These are phyloP conservation scores for Ceratocystis eucalypticola DNA, from an alignment of 2,329 filamentous ascomycete genomes.

Conservation along the genomic window DNA sequence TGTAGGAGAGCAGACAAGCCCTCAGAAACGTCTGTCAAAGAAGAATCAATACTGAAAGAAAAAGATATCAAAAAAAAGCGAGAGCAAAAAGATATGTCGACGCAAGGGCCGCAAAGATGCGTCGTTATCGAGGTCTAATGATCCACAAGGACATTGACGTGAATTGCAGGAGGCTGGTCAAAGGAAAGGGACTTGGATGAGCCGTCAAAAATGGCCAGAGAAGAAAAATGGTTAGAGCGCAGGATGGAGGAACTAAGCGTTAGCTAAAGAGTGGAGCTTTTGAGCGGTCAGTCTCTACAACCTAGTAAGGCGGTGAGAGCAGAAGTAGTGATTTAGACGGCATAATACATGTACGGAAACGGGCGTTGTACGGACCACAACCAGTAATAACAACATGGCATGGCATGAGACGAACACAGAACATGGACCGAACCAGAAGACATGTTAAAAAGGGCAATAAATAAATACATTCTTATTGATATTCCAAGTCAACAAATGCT, in stretches of 20 bases:
- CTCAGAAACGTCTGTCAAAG: not conserved
- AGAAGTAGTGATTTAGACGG: not conserved
- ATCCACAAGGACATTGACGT: not conserved
- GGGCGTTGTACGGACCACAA: no score
- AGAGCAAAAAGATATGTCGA: not conserved
- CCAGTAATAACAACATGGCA: no score
- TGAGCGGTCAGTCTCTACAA: not conserved
- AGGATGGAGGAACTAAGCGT: not conserved
- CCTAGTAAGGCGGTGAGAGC: not conserved
- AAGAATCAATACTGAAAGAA: not conserved
- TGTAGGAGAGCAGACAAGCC: no score
- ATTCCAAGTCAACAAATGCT: not conserved
- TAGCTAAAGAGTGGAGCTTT: not conserved
- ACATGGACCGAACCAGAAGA: not conserved
- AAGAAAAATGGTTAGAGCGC: not conserved
- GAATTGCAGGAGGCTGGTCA: slow-evolving; percentile 10
- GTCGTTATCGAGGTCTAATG: not conserved
- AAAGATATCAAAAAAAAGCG: not conserved
- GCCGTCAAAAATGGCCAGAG: not conserved
- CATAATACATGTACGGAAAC: not conserved
- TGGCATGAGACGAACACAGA: no score
- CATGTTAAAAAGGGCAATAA: not conserved
- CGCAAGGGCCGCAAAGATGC: not conserved
- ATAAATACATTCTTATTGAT: not conserved
- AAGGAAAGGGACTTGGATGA: not conserved